phyloP scores from a whole-genome alignment of 78 protist genomes.

The Thecamonas trahens region DNA sequence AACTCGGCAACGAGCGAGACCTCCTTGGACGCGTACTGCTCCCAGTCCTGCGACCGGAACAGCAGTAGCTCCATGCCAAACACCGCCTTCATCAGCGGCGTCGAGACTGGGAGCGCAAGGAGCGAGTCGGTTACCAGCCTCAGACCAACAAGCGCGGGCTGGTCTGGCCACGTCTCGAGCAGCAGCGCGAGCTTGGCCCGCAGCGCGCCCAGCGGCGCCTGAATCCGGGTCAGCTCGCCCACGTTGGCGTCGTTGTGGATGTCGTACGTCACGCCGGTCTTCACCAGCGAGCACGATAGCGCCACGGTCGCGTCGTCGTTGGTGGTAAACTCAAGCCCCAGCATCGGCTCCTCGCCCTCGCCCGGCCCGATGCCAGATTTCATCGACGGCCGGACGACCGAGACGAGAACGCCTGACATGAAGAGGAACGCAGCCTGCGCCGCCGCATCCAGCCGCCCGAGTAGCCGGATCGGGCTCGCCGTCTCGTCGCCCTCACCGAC shows the following conservation, averaged over 20 bases:
- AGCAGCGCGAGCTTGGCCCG: not conserved
- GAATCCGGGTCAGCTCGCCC: not conserved
- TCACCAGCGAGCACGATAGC: too few species aligned
- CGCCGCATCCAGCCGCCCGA: too few species aligned
- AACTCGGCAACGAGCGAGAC: slow-evolving; percentile 20
- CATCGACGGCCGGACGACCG: too few species aligned
- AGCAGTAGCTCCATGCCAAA: slow-evolving; percentile 48
- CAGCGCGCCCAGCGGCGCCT: not conserved
- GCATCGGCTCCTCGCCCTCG: too few species aligned
- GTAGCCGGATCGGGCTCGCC: too few species aligned
- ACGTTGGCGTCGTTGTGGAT: not conserved
- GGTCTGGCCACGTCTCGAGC: slow-evolving; percentile 36
- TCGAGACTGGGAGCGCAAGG: slow-evolving; percentile 11
- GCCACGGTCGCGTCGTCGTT: too few species aligned
- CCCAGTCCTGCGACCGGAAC: slow-evolving; percentile 50
- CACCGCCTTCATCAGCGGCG: slow-evolving; percentile 29
- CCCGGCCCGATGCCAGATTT: too few species aligned
- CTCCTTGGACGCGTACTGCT: slow-evolving; percentile 22
- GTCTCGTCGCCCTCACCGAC: too few species aligned
- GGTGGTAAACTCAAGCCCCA: too few species aligned
- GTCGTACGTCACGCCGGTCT: too few species aligned
- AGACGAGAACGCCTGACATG: too few species aligned
- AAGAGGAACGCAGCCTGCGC: too few species aligned
- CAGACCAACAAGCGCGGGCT: slow-evolving; percentile 27
- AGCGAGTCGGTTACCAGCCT: slow-evolving; percentile 10